Evolutionary conservation across 1,139 yeast species (phyloP).

Genomic region (Yamadazyma conglobata): DNA sequence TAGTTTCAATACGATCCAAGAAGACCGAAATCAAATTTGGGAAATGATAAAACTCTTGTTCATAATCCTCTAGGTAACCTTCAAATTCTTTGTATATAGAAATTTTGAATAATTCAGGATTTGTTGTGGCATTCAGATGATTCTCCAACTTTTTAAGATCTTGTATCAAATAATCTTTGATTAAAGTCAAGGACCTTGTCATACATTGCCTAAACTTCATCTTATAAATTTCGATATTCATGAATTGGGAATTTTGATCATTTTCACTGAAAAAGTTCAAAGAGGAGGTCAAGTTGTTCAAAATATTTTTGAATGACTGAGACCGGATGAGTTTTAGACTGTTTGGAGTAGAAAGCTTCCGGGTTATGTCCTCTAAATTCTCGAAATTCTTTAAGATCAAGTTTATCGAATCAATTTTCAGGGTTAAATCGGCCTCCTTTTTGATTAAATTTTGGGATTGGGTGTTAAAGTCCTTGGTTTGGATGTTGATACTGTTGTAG

Average conservation of each 20-base stretch:
- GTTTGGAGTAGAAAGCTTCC: conserved; percentile 60
- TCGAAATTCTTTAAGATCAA: conserved; percentile 60
- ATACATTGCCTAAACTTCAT: conserved; percentile 80
- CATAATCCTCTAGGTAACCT: conserved; percentile 23
- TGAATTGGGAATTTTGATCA: conserved; percentile 35
- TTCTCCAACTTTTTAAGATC: conserved; percentile 48
- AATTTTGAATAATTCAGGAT: conserved; percentile 8
- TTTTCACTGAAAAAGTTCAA: conserved; percentile 28
- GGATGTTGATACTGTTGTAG: conserved; percentile 54
- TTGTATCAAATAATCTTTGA: conserved; percentile 61
- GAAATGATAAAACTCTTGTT: conserved; percentile 27
- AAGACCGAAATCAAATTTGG: conserved; percentile 49
- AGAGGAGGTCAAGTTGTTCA: conserved; percentile 58
- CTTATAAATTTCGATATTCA: conserved; percentile 67
- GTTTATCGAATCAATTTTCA: conserved; percentile 48
- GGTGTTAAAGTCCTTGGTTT: conserved; percentile 61
- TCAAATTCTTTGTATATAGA: conserved; percentile 53
- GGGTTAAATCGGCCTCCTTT: conserved; percentile 45
- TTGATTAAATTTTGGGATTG: conserved; percentile 53
- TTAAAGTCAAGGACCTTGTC: conserved; percentile 75
- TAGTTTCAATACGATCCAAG: conserved; percentile 41
- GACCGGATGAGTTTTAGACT: conserved; percentile 29
- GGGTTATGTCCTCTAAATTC: conserved; percentile 65
- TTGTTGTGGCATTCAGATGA: conserved; percentile 32
- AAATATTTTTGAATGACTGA: conserved; percentile 50